phyloP scores from a whole-genome alignment of 176 grass and related monocot species.

The Canna indica region DNA sequence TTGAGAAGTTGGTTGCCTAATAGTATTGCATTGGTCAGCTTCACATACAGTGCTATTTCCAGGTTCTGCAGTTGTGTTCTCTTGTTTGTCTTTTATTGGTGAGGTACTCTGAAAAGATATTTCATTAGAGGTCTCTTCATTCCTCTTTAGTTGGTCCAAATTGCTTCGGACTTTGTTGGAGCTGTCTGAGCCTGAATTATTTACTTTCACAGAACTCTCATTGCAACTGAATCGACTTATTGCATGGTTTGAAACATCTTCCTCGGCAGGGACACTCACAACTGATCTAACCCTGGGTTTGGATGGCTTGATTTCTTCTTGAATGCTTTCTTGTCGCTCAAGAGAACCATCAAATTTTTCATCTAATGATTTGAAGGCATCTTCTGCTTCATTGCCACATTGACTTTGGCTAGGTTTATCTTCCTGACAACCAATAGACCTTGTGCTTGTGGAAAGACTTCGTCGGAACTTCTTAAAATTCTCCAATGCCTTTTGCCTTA shows the following conservation, averaged over 20 bases:
- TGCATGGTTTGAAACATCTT: constrained; percentile 28
- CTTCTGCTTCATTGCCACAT: not conserved
- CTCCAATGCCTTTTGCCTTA: constrained; percentile 79
- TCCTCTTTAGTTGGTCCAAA: not conserved
- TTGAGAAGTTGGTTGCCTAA: not conserved
- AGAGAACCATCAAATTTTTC: constrained; percentile 3
- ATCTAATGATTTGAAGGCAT: not conserved
- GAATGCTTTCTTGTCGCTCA: constrained; percentile 26
- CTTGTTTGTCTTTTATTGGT: not conserved
- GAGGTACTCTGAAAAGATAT: not conserved
- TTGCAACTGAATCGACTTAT: not conserved
- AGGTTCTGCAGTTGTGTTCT: not conserved
- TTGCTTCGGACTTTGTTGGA: not conserved
- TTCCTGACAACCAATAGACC: not conserved
- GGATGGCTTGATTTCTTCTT: constrained; percentile 10
- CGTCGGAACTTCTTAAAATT: constrained; percentile 75
- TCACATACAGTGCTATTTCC: not conserved
- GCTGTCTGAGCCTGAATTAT: not conserved
- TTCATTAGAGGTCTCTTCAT: not conserved
- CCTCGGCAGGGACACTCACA: constrained; percentile 41
- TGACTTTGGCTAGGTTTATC: not conserved
- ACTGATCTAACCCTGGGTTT: constrained; percentile 57
- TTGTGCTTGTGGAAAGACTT: constrained; percentile 6
- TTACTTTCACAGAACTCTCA: constrained; percentile 22
- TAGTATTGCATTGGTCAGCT: not conserved